Evolutionary conservation across 176 grass and related monocot species (phyloP), one percentile per base, ranked within the genome.

Genomic region (Avena sativa): DNA sequence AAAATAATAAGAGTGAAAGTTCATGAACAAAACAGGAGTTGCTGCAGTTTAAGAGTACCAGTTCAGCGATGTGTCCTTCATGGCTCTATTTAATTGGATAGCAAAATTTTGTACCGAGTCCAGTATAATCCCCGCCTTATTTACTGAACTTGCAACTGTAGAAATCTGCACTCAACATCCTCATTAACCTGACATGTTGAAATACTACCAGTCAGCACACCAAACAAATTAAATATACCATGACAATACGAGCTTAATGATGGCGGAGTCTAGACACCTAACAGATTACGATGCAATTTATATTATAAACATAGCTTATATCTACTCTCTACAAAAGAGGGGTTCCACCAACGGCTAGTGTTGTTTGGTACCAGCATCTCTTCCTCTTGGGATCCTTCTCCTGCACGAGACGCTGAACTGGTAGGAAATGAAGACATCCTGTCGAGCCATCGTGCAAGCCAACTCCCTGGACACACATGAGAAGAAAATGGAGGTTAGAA

Each of bases 161-260:
- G 89, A 85, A 98, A 86, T 85, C 86, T 98, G 81, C 86, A 89
- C 52, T 93, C 95, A 79, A 92, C 78, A 84, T 93, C 93, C 91
- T 95, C 93, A 81, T 60, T 89, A 50, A 75, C 57, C 91, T 85
- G 93, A 87, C 30, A 89, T 98, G 91, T 80, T 83, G 46, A 79
- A 78, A 75, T 23, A 34, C 17, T 13, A 47, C 9, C 4, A 17
- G 16, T 46, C 4, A 46, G 53, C 68, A 44, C 11, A 56, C 32
- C 19, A 74, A 68, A 49, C 11, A 83, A 25, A 25, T 25, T 25
- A 53, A 50, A 21, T 56, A 56, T 56, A 56, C 14, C 15, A 30
- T 46, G 43, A 46, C 43, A 46, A 46, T 46, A 58, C 34, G 4
- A 85, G 2, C 11, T 78, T 63, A 43, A 34, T 47, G 43, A 87